A percentile compares a stretch with the other conserved stretches of the same genome.
Conservation (phyloP, 306 rosid genomes). For the Trichosanthes cucumerina region DNA sequence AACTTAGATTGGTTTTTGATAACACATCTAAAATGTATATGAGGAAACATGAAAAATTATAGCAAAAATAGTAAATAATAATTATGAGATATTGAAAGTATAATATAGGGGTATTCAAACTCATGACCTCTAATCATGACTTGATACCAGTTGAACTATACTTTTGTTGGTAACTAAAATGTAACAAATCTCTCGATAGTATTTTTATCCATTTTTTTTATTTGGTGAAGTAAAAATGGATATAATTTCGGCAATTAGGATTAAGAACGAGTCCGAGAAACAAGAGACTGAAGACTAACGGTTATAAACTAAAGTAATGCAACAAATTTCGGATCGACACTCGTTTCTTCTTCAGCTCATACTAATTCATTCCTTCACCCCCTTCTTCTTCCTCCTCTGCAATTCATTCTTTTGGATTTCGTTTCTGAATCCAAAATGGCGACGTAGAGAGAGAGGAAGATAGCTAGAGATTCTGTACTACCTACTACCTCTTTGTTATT, state of each 20-base stretch:
- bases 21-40: no score
- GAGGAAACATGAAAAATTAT: no score
- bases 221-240: neutral
- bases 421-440: slow-evolving; percentile 11
- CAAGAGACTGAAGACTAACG: neutral
- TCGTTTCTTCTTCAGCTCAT: neutral
- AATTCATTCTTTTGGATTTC: neutral
- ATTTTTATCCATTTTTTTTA: no score
- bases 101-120: no score
- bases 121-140: no score
- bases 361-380: slow-evolving; percentile 17
- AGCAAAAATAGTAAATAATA: no score
- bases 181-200: no score
- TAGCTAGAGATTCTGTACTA: neutral
- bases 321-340: slow-evolving; percentile 32
- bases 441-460: neutral
- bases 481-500: neutral
- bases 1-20: no score
- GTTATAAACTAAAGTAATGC: slow-evolving; percentile 7
- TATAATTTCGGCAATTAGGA: neutral
- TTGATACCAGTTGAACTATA: no score
- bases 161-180: no score
- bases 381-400: slow-evolving; percentile 12
- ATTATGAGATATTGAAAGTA: no score
- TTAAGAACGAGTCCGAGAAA: neutral